Conservation (phyloP, 1,139 yeast species). For the Zygoascus hellenicus region DNA sequence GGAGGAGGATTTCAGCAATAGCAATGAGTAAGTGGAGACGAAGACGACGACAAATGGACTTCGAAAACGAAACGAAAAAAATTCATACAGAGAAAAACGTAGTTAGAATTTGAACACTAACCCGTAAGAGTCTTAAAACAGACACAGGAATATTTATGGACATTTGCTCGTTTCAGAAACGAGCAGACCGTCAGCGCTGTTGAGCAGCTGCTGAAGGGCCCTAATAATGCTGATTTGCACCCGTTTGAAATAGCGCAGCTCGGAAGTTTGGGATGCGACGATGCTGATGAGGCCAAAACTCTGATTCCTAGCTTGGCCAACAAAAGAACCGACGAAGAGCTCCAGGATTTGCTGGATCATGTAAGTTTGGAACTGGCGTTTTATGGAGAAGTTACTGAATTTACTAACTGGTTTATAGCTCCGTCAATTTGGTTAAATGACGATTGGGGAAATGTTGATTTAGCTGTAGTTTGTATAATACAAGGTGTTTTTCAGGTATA, state of each 20-base stretch:
- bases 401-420: slow-evolving; percentile 11
- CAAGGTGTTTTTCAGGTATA: not conserved
- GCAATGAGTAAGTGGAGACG: slow-evolving; percentile 33
- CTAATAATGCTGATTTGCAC: slow-evolving; percentile 64
- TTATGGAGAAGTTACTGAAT: slow-evolving; percentile 3
- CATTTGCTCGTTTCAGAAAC: slow-evolving; percentile 85
- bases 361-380: slow-evolving; percentile 24
- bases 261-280: slow-evolving; percentile 83
- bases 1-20: slow-evolving; percentile 37
- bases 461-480: slow-evolving; percentile 1
- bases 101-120: slow-evolving; percentile 17
- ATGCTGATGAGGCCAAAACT: slow-evolving; percentile 95
- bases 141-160: slow-evolving; percentile 80
- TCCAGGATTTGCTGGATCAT: slow-evolving; percentile 86
- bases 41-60: not conserved
- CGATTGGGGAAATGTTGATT: not conserved
- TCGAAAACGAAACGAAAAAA: not conserved
- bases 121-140: slow-evolving; percentile 65
- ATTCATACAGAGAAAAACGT: not conserved
- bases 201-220: slow-evolving; percentile 72
- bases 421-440: slow-evolving; percentile 28
- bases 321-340: slow-evolving; percentile 80
- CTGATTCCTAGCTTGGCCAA: slow-evolving; percentile 78
- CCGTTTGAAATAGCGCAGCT: slow-evolving; percentile 96
- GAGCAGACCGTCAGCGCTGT: slow-evolving; percentile 92